Conservation (phyloP, 495 filamentous ascomycete species). For the Lasiosphaeria ovina region DNA sequence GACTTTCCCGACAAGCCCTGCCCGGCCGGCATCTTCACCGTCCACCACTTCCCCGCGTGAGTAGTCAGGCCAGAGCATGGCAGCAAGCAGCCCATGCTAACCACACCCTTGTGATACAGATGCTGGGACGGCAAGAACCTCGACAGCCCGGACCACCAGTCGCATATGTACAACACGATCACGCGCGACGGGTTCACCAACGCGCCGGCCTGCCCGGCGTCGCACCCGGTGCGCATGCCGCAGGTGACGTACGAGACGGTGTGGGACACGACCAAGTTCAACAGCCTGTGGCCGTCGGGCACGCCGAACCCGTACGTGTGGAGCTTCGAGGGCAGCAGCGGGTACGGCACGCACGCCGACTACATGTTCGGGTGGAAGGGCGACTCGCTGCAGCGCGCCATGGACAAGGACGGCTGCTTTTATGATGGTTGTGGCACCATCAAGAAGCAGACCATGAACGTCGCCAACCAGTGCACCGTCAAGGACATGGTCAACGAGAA, state of each 20-base stretch:
- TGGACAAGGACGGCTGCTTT: conserved; percentile 39
- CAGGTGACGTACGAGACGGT: conserved; percentile 50
- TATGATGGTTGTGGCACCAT: conserved; percentile 42
- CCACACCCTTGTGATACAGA: conserved; percentile 1
- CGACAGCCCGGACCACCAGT: conserved; percentile 53
- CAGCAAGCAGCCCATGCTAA: no score
- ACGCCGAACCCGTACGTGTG: conserved; percentile 42
- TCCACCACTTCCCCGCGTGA: conserved; percentile 50
- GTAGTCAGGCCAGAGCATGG: not conserved
- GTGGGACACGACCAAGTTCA: conserved; percentile 50
- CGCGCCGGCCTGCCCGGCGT: conserved; percentile 44
- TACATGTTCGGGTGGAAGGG: conserved; percentile 35
- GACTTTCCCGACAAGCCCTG: conserved; percentile 48
- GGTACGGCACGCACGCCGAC: conserved; percentile 19
- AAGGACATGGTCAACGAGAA: conserved; percentile 38
- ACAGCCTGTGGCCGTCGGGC: conserved; percentile 45
- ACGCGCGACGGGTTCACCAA: conserved; percentile 37
- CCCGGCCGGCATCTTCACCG: conserved; percentile 45
- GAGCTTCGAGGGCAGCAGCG: conserved; percentile 17
- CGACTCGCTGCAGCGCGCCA: conserved; percentile 39
- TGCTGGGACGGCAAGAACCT: conserved; percentile 58
- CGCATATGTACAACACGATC: conserved; percentile 49
- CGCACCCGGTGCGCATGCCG: conserved; percentile 46
- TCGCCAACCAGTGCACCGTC: conserved; percentile 42
- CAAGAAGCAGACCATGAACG: conserved; percentile 38